phyloP scores from a whole-genome alignment of 2,329 filamentous ascomycete genomes.

The Gliomastix tumulicola region DNA sequence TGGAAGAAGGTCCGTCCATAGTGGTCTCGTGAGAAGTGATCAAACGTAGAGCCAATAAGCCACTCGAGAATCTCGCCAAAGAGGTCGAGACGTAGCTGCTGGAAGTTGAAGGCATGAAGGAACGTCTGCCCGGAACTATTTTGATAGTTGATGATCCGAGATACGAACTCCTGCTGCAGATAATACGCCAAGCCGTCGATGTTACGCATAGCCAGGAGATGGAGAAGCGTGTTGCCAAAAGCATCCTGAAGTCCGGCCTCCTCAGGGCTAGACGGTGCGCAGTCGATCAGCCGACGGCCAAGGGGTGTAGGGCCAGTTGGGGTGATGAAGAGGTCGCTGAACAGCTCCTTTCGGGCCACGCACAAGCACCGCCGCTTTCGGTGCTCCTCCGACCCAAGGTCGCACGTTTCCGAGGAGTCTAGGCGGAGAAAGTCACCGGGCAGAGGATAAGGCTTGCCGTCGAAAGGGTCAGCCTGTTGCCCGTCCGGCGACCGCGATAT shows the following conservation, averaged over 20 bases:
- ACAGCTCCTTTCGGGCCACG: constrained; percentile 13
- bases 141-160: constrained; percentile 12
- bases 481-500: no score
- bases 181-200: constrained; percentile 18
- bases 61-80: constrained; percentile 18
- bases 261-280: neutral
- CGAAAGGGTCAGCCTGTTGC: no score
- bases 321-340: constrained; percentile 19
- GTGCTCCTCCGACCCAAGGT: constrained; percentile 13
- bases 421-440: constrained; percentile 43
- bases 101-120: constrained; percentile 37
- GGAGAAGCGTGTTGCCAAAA: constrained; percentile 41
- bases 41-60: constrained; percentile 12
- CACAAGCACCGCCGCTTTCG: constrained; percentile 18
- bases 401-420: constrained; percentile 13
- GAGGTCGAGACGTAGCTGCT: no score
- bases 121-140: constrained; percentile 43
- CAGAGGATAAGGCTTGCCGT: constrained; percentile 22
- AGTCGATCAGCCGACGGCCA: constrained; percentile 9
- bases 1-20: constrained; percentile 50
- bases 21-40: constrained; percentile 31
- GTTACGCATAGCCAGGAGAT: constrained; percentile 33
- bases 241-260: constrained; percentile 21
- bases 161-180: constrained; percentile 10
- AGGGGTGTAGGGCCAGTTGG: constrained; percentile 11